Percentiles rank a stretch among this genome's conserved stretches.
Conservation (phyloP, 805 yeast genomes). For the Candida boleticola region DNA sequence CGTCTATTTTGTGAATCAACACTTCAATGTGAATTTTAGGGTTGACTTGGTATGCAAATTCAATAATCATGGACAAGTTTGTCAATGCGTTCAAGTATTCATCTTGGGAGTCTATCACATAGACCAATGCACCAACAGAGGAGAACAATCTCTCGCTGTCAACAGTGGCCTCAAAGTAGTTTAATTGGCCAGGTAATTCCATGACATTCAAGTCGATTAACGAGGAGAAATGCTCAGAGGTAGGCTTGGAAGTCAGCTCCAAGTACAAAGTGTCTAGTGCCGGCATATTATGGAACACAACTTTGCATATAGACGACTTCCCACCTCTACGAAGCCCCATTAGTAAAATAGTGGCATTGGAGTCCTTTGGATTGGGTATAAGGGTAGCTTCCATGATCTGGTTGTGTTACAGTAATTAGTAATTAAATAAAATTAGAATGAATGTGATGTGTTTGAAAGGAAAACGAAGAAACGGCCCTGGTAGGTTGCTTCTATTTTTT, state of each 20-base stretch:
- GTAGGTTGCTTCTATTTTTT: too few species aligned
- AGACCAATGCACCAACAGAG: conserved; percentile 85
- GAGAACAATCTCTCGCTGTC: conserved; percentile 76
- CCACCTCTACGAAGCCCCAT: conserved; percentile 93
- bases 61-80: conserved; percentile 82
- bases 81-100: conserved; percentile 91
- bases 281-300: conserved; percentile 94
- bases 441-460: too few species aligned
- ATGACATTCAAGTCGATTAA: conserved; percentile 83
- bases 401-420: too few species aligned
- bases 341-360: conserved; percentile 76
- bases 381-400: conserved; percentile 16
- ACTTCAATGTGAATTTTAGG: conserved; percentile 89
- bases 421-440: too few species aligned
- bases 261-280: conserved; percentile 89
- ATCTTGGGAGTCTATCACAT: conserved; percentile 93
- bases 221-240: conserved; percentile 79
- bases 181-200: conserved; percentile 94
- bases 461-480: too few species aligned
- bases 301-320: conserved; percentile 92
- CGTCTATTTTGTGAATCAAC: conserved; percentile 93
- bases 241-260: conserved; percentile 87
- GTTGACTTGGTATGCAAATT: conserved; percentile 79
- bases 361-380: conserved; percentile 41
- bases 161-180: conserved; percentile 80